Evolutionary conservation across 2,329 filamentous ascomycete species (phyloP).

Genomic region (Arachnomyces sp.): DNA sequence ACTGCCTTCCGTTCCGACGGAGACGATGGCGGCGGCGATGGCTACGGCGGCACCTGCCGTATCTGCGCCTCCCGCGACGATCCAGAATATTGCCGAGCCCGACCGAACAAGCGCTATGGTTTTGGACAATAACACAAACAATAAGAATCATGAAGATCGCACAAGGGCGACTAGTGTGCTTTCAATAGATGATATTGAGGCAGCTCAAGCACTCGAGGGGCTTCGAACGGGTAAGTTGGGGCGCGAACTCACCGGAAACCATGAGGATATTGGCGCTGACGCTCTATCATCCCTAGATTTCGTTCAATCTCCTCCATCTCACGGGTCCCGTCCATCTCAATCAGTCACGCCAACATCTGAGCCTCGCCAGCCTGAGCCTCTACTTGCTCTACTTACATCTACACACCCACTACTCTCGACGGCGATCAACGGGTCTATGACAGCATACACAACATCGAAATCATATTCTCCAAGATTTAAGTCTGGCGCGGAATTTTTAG

Average conservation of each 20-base stretch:
- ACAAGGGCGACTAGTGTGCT: constrained; percentile 37
- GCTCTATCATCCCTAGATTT: constrained; percentile 45
- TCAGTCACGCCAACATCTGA: constrained; percentile 28
- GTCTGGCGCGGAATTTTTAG: constrained; percentile 82
- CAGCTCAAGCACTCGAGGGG: constrained; percentile 67
- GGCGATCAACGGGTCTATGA: constrained; percentile 75
- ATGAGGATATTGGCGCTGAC: constrained; percentile 6
- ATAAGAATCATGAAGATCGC: constrained; percentile 24
- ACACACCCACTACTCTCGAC: constrained; percentile 79
- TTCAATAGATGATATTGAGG: constrained; percentile 45
- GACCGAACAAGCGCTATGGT: no score
- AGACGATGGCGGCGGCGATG: no score
- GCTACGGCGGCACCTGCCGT: no score
- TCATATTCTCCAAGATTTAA: constrained; percentile 84
- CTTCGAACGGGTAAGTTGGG: constrained; percentile 57
- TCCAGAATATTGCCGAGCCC: no score
- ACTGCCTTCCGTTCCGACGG: no score
- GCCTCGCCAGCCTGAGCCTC: constrained; percentile 60
- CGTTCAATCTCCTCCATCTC: constrained; percentile 53
- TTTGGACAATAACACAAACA: no score
- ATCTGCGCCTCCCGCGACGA: no score
- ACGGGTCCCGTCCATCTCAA: constrained; percentile 22
- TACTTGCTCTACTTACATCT: constrained; percentile 77
- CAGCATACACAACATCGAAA: constrained; percentile 79
- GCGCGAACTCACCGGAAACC: constrained; percentile 9